Percentiles rank a stretch among this genome's conserved stretches.
Evolutionary conservation across 345 rosid species (phyloP).

Genomic region (Eucalyptus curtisii): DNA sequence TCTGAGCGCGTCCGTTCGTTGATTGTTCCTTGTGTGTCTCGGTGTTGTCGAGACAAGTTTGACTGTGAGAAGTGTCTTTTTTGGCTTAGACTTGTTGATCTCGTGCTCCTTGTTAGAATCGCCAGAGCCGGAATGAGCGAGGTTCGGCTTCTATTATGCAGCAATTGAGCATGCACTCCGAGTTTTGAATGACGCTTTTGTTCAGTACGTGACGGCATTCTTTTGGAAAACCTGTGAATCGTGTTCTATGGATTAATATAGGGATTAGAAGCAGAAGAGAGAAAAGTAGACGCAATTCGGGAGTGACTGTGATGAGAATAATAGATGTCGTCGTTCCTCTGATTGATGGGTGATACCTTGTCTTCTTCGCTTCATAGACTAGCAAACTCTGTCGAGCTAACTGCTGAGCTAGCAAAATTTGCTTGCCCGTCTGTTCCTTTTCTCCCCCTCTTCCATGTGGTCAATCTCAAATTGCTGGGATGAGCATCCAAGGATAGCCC

Average conservation of each 20-base stretch:
- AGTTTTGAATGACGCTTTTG: not conserved
- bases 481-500: not conserved
- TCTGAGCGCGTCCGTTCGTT: not conserved
- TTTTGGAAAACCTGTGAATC: not conserved
- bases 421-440: not conserved
- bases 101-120: not conserved
- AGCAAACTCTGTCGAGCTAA: not conserved
- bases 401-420: not conserved
- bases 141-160: not conserved
- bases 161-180: not conserved
- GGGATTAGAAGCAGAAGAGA: not conserved
- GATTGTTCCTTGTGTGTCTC: not conserved
- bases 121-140: not conserved
- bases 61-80: not conserved
- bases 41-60: not conserved
- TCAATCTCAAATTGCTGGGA: not conserved
- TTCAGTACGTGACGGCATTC: not conserved
- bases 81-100: not conserved
- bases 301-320: not conserved
- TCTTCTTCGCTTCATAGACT: not conserved
- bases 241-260: not conserved
- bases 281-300: not conserved
- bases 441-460: not conserved
- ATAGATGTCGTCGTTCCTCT: not conserved
- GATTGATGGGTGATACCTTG: not conserved